Base-by-base conservation (phyloP, 192 early-diverging fungal genomes). In the Coemansia sp. region DNA sequence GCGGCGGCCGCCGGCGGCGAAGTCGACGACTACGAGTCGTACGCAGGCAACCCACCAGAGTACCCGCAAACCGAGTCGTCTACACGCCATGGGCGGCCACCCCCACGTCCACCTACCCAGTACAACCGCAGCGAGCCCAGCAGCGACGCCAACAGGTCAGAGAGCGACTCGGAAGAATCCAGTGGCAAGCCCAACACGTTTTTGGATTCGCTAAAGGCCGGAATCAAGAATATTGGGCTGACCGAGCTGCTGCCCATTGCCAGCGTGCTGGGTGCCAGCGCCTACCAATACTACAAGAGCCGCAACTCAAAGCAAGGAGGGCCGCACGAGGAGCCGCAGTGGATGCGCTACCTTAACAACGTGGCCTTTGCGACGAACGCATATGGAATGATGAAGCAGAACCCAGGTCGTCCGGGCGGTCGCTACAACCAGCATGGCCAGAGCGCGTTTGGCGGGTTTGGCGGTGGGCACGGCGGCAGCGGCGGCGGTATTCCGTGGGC, bases 151-250 rank as follows among this genome's bases (percentile, higher is more conserved):
- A 55, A 35, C 43, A 42, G 58, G 0, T 61, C 60, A 27, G 39
- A 34, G 26, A 60, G 58, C 38, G 62, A 65, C 42, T 58, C 58
- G 50, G 54, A 57, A 15, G 51, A 43, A 10, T 48, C 61, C 17
- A 44, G 50, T 15, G 48, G 32, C 27, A 41, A 47, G 26, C 40
- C 41, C 17, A 51, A 34, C 34, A 42, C 45, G n/a, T 67, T 74
- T 17, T 56, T 74, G 4, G 46, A 29, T 20, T 50, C 64, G 19
- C 70, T 74, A 27, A 74, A 67, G 30, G 55, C 60, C 7, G 65
- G 70, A 0, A 35, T 74, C 42, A 58, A 58, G 41, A 29, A 62
- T 23, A 45, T 67, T 14, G 57, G 53, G 29, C 19, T 62, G 6
- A 29, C 46, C 25, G 60, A 67, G 23, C 26, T 67, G 0, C 5